Evolutionary conservation across 2,329 filamentous ascomycete genomes (phyloP), one percentile per base, ranked within the genome.

Genomic region (Cadophora sp.): DNA sequence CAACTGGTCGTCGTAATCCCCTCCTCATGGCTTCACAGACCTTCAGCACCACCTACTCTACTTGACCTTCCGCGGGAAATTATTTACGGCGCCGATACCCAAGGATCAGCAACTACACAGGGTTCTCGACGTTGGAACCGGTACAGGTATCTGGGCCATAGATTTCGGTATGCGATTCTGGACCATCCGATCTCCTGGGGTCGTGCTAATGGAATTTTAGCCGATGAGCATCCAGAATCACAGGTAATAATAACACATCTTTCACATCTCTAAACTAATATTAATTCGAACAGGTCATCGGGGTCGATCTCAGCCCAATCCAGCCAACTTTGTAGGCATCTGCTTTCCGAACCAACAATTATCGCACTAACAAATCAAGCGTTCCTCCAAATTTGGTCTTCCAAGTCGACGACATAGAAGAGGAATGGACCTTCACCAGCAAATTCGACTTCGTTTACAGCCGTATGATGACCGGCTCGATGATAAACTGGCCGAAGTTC

Each of bases 331-430:
- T 60, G 56, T 65, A 41, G 47, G 63, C 50, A 1, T n/a, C 43
- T 13, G 3, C 43, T 2, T 45, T n/a, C n/a, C n/a, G 8, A 20
- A 18, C 16, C 8, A 18, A 18, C n/a, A 45, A 1, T 8, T 18
- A 45, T 18, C 6, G 8, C 5, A 18, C 7, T 22, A 56, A 55
- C 3, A 20, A 11, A 5, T 36, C 16, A 18, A 50, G 47, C 33
- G 7, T 62, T 6, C 59, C 58, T 14, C 55, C 55, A 1, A 41
- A 41, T 16, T 24, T 87, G 68, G 81, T 83, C 60, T 90, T 90
- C 72, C 81, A 88, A 59, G 83, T 90, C 59, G 88, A 91, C 73
- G 88, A 91, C 72, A 84, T 84, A 45, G 85, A 87, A 73, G 80
- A 84, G 20, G 70, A 74, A 39, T 80, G 79, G 79, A 76, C 81